Evolutionary conservation across 805 yeast species (phyloP).

Genomic region (Komagataella populi): DNA sequence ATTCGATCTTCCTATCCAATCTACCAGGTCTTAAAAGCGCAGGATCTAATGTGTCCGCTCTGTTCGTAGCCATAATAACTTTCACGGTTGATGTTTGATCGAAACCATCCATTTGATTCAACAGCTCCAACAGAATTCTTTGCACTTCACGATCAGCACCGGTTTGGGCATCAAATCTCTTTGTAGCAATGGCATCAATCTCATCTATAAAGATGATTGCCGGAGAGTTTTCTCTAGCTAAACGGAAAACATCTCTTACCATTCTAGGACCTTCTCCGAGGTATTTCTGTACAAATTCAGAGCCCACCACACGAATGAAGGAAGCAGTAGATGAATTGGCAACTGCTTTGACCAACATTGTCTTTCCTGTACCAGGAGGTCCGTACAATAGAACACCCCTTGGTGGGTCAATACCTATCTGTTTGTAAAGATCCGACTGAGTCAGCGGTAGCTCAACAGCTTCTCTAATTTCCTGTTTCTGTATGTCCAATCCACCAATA

Average conservation of each 20-base stretch:
- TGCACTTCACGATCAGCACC: conserved; percentile 99
- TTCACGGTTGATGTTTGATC: conserved; percentile 92
- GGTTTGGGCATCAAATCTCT: conserved; percentile 98
- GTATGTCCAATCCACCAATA: conserved; percentile 98
- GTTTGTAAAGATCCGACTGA: conserved; percentile 90
- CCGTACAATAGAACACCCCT: conserved; percentile 95
- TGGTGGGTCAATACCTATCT: conserved; percentile 98
- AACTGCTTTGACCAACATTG: conserved; percentile 97
- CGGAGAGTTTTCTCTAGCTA: conserved; percentile 96
- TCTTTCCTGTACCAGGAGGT: conserved; percentile 99
- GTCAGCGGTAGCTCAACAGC: conserved; percentile 95
- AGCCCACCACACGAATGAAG: conserved; percentile 93
- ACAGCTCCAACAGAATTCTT: conserved; percentile 86
- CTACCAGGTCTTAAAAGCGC: conserved; percentile 98
- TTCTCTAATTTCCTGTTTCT: conserved; percentile 96
- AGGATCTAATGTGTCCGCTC: conserved; percentile 99
- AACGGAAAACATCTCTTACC: conserved; percentile 96
- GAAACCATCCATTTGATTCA: conserved; percentile 99
- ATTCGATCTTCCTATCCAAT: conserved; percentile 94
- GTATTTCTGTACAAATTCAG: conserved; percentile 96
- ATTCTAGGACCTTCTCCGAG: conserved; percentile 99
- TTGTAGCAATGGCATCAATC: conserved; percentile 97
- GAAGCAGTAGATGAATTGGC: conserved; percentile 95
- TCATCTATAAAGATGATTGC: conserved; percentile 96
- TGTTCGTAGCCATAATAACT: conserved; percentile 98